phyloP scores from a whole-genome alignment of 306 rosid species.

The Fragaria nilgerrensis region DNA sequence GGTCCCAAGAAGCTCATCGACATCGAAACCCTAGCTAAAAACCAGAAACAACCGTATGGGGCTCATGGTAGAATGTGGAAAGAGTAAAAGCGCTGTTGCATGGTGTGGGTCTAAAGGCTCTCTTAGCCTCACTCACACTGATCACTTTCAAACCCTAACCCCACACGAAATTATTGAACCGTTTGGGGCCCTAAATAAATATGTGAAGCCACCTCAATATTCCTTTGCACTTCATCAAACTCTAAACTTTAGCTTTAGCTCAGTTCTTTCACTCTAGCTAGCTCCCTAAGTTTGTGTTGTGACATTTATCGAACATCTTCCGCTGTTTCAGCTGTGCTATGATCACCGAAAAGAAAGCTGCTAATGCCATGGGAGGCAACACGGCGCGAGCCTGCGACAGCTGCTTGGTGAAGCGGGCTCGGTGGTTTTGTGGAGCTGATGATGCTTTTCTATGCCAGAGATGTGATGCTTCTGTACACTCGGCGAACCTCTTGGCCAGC shows the following conservation, averaged over 20 bases:
- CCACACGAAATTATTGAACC: slow-evolving; percentile 40
- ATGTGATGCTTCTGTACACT: slow-evolving; percentile 75
- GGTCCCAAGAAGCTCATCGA: slow-evolving; percentile 34
- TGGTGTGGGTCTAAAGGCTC: slow-evolving; percentile 12
- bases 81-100: slow-evolving; percentile 15
- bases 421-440: slow-evolving; percentile 89
- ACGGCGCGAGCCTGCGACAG: slow-evolving; percentile 85
- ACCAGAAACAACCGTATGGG: slow-evolving; percentile 31
- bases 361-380: slow-evolving; percentile 60
- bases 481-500: slow-evolving; percentile 74
- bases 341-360: slow-evolving; percentile 46
- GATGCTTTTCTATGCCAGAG: slow-evolving; percentile 87
- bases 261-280: background rate
- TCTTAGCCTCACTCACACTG: slow-evolving; percentile 20
- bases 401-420: slow-evolving; percentile 61
- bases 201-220: slow-evolving; percentile 17
- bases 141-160: slow-evolving; percentile 22
- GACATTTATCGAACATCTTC: background rate
- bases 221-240: background rate
- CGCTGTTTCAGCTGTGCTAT: background rate
- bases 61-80: background rate
- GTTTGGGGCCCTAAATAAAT: slow-evolving; percentile 25
- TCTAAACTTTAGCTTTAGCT: background rate
- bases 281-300: background rate
- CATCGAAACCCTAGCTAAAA: slow-evolving; percentile 19